Evolutionary conservation across 805 yeast species (phyloP).

Genomic region (Blastobotrys parvus): DNA sequence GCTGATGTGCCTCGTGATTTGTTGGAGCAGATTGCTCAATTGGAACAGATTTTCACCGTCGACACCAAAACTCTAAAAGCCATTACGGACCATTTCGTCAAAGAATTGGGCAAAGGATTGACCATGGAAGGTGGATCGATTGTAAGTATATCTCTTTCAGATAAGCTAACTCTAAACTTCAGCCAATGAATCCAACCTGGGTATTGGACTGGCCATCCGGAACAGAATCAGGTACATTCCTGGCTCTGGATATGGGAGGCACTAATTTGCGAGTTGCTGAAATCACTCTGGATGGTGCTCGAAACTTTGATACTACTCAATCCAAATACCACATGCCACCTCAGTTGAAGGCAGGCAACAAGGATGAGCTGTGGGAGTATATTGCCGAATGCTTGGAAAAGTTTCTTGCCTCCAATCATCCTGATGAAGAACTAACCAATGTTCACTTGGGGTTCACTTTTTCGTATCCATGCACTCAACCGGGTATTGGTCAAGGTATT

Average conservation of each 20-base stretch:
- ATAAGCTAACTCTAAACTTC: neutral
- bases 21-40: constrained; percentile 45
- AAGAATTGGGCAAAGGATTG: constrained; percentile 76
- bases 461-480: constrained; percentile 72
- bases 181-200: constrained; percentile 96
- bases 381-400: constrained; percentile 72
- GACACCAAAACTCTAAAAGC: constrained; percentile 49
- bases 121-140: constrained; percentile 66
- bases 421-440: constrained; percentile 34
- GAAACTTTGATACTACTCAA: constrained; percentile 78
- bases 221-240: constrained; percentile 75
- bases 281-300: constrained; percentile 74
- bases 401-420: constrained; percentile 61
- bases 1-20: constrained; percentile 60
- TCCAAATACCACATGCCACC: constrained; percentile 77
- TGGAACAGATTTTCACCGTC: constrained; percentile 58
- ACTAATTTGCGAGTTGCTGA: constrained; percentile 90
- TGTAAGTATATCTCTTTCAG: constrained; percentile 4
- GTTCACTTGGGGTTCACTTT: constrained; percentile 91
- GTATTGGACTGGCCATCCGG: constrained; percentile 92
- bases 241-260: constrained; percentile 96
- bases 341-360: constrained; percentile 65
- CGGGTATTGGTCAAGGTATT: constrained; percentile 74
- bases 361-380: constrained; percentile 72
- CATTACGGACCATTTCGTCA: constrained; percentile 67